These are phyloP conservation scores for Huntiella bhutanensis DNA, from an alignment of 2,329 filamentous ascomycete genomes.

Conservation along the genomic window DNA sequence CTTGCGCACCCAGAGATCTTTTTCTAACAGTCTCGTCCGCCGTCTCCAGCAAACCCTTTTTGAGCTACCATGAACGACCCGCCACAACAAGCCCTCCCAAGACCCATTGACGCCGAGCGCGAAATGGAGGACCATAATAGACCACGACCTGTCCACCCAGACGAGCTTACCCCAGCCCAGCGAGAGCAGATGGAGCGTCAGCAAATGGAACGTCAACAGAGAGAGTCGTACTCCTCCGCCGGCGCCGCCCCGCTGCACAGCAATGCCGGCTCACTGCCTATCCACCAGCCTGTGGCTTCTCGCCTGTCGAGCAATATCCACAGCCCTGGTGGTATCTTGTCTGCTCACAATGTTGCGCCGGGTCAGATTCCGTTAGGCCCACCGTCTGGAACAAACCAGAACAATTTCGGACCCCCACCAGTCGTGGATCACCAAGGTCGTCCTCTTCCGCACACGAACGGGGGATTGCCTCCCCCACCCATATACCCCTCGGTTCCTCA, in stretches of 20 bases:
- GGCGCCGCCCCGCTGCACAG: conserved; percentile 69
- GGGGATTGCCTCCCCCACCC: conserved; percentile 29
- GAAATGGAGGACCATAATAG: conserved; percentile 26
- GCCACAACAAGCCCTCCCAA: conserved; percentile 22
- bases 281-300: conserved; percentile 86
- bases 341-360: conserved; percentile 45
- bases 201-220: conserved; percentile 37
- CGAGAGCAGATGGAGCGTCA: conserved; percentile 20
- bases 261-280: conserved; percentile 69
- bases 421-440: conserved; percentile 33
- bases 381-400: conserved; percentile 24
- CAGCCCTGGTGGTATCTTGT: conserved; percentile 74
- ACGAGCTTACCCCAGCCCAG: conserved; percentile 24
- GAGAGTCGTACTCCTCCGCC: conserved; percentile 47
- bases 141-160: conserved; percentile 27
- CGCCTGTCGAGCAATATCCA: conserved; percentile 67
- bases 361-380: conserved; percentile 34
- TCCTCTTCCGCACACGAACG: conserved; percentile 30
- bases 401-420: conserved; percentile 32
- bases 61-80: conserved; percentile 27
- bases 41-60: too few species aligned
- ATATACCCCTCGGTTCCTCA: conserved; percentile 38
- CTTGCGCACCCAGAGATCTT: too few species aligned
- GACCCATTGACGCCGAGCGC: conserved; percentile 29
- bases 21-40: too few species aligned